These are phyloP conservation scores for Metschnikowia picachoensis DNA, from an alignment of 805 yeast species.

Conservation along the genomic window DNA sequence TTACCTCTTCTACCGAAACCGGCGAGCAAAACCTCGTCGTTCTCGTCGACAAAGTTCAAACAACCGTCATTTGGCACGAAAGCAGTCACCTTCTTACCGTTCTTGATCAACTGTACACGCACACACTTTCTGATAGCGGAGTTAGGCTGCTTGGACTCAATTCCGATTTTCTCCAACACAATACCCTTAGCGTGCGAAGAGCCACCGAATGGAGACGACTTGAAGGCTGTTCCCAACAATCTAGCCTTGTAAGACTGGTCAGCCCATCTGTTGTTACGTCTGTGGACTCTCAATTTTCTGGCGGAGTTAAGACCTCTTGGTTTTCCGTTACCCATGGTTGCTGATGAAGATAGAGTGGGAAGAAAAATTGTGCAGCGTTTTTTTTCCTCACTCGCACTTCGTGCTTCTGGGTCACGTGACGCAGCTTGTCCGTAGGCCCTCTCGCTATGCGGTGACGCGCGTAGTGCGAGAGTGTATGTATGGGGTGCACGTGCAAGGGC, in stretches of 20 bases:
- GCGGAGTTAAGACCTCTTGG: constrained; percentile 99
- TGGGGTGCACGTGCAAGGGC: constrained; percentile 9
- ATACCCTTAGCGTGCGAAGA: constrained; percentile 99
- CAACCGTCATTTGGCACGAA: constrained; percentile 99
- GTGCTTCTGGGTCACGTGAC: constrained; percentile 4
- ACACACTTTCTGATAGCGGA: constrained; percentile 99
- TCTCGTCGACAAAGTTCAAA: constrained; percentile 98
- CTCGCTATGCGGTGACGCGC: neutral
- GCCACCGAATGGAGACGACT: constrained; percentile 99
- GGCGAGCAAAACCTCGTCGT: constrained; percentile 98
- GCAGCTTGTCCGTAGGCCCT: neutral
- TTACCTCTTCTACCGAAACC: constrained; percentile 99
- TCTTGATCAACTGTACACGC: constrained; percentile 99
- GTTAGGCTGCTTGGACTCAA: constrained; percentile 99
- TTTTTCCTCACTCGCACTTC: constrained; percentile 5
- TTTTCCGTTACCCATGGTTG: constrained; percentile 97
- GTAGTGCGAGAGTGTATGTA: neutral
- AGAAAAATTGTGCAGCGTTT: constrained; percentile 4
- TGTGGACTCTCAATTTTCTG: constrained; percentile 99
- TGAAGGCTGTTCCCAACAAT: constrained; percentile 99
- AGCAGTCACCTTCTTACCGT: constrained; percentile 99
- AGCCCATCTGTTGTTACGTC: constrained; percentile 99
- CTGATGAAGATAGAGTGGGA: constrained; percentile 15
- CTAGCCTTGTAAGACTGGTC: constrained; percentile 97
- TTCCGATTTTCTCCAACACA: constrained; percentile 98